Evolutionary conservation across 306 rosid species (phyloP).

Genomic region (Lathyrus aphaca): DNA sequence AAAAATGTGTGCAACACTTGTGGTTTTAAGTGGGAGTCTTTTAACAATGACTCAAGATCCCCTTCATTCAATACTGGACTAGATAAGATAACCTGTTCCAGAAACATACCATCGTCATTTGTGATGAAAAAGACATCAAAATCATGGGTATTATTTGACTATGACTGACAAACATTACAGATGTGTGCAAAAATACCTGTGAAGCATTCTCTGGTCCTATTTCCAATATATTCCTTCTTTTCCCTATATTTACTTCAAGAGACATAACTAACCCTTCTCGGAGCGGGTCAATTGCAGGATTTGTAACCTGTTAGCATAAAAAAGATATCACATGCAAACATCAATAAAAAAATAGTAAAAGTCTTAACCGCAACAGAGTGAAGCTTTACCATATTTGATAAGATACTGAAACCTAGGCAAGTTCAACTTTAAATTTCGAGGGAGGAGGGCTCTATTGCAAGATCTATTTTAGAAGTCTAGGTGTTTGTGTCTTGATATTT

Average conservation of each 20-base stretch:
- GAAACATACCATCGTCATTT: constrained; percentile 35
- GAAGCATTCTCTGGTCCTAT: constrained; percentile 94
- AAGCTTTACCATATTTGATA: constrained; percentile 6
- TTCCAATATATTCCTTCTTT: constrained; percentile 85
- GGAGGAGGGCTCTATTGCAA: too few relatives aligned
- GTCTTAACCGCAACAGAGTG: background rate
- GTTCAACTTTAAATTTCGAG: background rate
- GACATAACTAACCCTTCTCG: constrained; percentile 99
- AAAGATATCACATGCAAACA: constrained; percentile 19
- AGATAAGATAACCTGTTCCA: constrained; percentile 81
- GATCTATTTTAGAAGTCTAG: background rate
- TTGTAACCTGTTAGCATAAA: constrained; percentile 69
- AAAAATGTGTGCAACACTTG: constrained; percentile 82
- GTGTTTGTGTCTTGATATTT: background rate
- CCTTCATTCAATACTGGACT: constrained; percentile 94
- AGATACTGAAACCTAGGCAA: constrained; percentile 11
- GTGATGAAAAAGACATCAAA: constrained; percentile 35
- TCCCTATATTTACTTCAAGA: constrained; percentile 95
- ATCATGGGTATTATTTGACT: constrained; percentile 10
- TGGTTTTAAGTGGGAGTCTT: constrained; percentile 74
- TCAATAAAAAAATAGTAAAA: constrained; percentile 1
- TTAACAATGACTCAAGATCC: constrained; percentile 84
- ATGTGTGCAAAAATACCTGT: constrained; percentile 63
- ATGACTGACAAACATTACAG: constrained; percentile 19
- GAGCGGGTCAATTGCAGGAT: constrained; percentile 99